Base-by-base conservation (phyloP, 495 filamentous ascomycete species). In the Penicillium chermesinum region DNA sequence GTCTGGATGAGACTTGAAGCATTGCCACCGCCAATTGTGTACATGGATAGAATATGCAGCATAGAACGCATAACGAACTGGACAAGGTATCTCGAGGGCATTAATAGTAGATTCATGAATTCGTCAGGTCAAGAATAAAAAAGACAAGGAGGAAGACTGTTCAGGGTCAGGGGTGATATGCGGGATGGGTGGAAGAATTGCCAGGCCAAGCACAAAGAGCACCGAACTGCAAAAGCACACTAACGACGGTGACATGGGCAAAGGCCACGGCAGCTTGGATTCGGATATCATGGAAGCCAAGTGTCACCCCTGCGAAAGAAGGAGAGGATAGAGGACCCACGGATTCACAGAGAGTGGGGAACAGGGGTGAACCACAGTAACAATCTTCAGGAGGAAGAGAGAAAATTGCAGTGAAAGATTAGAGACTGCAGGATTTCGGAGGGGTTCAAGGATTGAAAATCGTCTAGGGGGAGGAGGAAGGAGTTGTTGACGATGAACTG, bases 321-420 rank as follows among this genome's bases (percentile, higher is more conserved):
- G 61, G 14, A 88, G 61, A 22, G 83, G 78, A 54, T 85, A 88
- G 21, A 73, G 66, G 19, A 86, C 61, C 70, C 70, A 78, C 3
- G 80, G 69, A 38, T 76, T 79, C 9, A 76, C 72, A 1, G 78
- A 77, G n/a, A 78, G 63, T 0, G 86, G 85, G 12, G 70, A 70
- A 62, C 86, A 89, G 5, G 80, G 76, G 44, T 74, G 65, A 9
- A 75, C 74, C 1, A 81, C 55, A 2, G 77, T 76, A 15, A 70
- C 59, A 0, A 81, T 53, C 54, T 88, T 87, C 16, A 72, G 30
- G 7, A 82, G 60, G 52, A 87, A 83, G 3, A 84, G 35, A 0
- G 55, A 50, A 5, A 74, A 44, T 40, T 75, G 61, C 36, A 70
- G 61, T 15, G 62, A 46, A 3, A 63, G 52, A 1, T 70, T 46